Evolutionary conservation across 2,329 filamentous ascomycete genomes (phyloP), one percentile per base, ranked within the genome.

Genomic region (Emmonsiellopsis sp.): DNA sequence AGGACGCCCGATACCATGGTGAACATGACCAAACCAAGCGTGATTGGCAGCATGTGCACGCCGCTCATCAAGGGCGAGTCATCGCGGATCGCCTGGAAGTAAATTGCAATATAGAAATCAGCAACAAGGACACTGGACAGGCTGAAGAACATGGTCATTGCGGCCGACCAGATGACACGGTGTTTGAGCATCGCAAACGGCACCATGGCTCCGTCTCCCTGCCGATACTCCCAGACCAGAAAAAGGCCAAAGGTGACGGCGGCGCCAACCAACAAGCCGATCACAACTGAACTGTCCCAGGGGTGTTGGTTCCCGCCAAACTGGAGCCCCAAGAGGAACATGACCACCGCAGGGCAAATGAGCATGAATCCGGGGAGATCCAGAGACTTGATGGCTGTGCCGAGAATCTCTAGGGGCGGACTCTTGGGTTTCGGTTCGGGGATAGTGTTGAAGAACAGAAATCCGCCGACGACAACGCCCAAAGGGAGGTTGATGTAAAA

Each of bases 11-110:
- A 52, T 32, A 61, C 20, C 10, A 61, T 31, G 15, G 58, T 52
- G 41, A 57, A 53, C n/a, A 63, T 9, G 34, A 61, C 49, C 31
- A 59, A 46, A 10, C 47, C 46, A 5, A 72, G 41, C 6, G 66
- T 73, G 30, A 62, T 63, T 1, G 72, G 71, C 3, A 74, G 60
- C 30, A 70, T 57, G 13, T 69, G 61, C 0, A 74, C 65, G 2
- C 72, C 73, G 50, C 69, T 72, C 54, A 70, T 63, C 5, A 70
- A 55, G 0, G 72, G 68, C 0, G 65, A 61, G 8, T 65, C 63
- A 7, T 65, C 62, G 16, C 61, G 64, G 6, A 75, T 67, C 4
- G 67, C 63, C 48, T 76, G 73, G 52, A 74, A 75, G 52, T 71
- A 75, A 1, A 73, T 62, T 5, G 68, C 59, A n/a, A 71, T 57